These are phyloP conservation scores for Chalciporus pseudorubinellus DNA, from an alignment of 768 basidiomycete species.

Conservation along the genomic window DNA sequence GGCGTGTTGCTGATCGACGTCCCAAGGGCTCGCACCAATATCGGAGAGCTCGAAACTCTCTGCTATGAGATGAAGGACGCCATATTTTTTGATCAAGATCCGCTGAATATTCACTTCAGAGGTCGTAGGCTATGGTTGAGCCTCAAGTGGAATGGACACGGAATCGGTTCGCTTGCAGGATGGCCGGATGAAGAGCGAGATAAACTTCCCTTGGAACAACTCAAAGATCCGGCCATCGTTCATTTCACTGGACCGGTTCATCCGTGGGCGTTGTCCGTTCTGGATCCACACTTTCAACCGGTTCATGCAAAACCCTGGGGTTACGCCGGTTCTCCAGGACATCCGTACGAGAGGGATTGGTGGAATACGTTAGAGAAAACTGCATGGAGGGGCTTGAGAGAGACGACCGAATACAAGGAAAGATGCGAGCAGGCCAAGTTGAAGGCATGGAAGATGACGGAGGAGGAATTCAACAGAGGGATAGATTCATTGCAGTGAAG, in stretches of 20 bases:
- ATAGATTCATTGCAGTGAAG: neutral
- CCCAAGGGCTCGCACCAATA: constrained; percentile 30
- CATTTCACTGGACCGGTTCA: constrained; percentile 54
- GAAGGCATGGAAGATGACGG: neutral
- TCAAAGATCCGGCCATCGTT: constrained; percentile 42
- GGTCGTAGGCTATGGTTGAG: constrained; percentile 38
- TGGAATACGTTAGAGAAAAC: constrained; percentile 40
- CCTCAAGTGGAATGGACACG: constrained; percentile 50
- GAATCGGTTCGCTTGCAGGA: constrained; percentile 47
- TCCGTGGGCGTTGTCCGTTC: constrained; percentile 39
- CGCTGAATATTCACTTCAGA: constrained; percentile 42
- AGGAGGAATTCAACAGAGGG: neutral
- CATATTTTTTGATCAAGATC: constrained; percentile 44
- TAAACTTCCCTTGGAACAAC: constrained; percentile 27
- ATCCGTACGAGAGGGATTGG: constrained; percentile 47
- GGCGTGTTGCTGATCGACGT: constrained; percentile 51
- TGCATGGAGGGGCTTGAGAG: constrained; percentile 35
- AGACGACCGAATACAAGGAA: constrained; percentile 16
- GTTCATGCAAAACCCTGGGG: constrained; percentile 53
- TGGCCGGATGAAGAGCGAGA: constrained; percentile 31
- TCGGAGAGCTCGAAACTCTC: constrained; percentile 24
- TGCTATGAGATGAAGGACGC: constrained; percentile 24
- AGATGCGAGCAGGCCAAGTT: constrained; percentile 3
- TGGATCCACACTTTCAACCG: constrained; percentile 48
- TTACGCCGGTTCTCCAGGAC: constrained; percentile 45